Base-by-base conservation (phyloP, 2,329 filamentous ascomycete genomes). In the Pseudogymnoascus sp. region DNA sequence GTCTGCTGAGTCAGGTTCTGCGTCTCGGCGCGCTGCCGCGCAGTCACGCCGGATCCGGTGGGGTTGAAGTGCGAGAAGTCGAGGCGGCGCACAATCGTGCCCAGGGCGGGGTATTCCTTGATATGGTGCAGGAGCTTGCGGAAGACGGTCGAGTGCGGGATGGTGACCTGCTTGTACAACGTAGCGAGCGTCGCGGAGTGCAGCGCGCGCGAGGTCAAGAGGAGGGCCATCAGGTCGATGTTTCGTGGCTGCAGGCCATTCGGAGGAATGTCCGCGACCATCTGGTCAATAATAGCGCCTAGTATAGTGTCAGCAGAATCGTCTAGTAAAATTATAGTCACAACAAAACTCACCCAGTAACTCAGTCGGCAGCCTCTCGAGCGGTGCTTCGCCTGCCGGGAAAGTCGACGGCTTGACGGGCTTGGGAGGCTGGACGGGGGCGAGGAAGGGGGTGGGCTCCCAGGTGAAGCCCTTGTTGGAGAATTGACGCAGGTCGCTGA, bases 41-140 rank as follows among this genome's bases (percentile, higher is more conserved):
- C 88, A 14, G 88, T 91, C 65, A 84, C 84, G 71, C 92, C 91
- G 66, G 91, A 80, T 63, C 88, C 88, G 62, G 88, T 86, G 21
- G 89, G 90, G 73, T 91, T 93, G 76, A 93, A 93, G 78, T 93
- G 90, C 66, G 89, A 92, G 71, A 95, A 93, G 76, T 95, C 90
- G 53, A 93, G 78, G 60, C 90, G 87, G 64, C 88, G 86, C 49
- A 93, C 89, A 69, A 93, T 85, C 42, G 85, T 88, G 53, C 90
- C 90, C 62, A 93, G 79, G 7, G 85, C 79, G 1, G 85, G 84
- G 72, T 92, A 86, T 64, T 83, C 77, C 53, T 79, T 78, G 67
- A 93, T 80, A 70, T 90, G 89, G 64, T 81, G 79, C 59, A 92
- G 82, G 69, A 92, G 91, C 76, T 93, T 93, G 72, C 87, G 87